A percentile compares a stretch with the other conserved stretches of the same genome.
Conservation (phyloP, 1,139 yeast species). For the Magnusiomyces ingens region DNA sequence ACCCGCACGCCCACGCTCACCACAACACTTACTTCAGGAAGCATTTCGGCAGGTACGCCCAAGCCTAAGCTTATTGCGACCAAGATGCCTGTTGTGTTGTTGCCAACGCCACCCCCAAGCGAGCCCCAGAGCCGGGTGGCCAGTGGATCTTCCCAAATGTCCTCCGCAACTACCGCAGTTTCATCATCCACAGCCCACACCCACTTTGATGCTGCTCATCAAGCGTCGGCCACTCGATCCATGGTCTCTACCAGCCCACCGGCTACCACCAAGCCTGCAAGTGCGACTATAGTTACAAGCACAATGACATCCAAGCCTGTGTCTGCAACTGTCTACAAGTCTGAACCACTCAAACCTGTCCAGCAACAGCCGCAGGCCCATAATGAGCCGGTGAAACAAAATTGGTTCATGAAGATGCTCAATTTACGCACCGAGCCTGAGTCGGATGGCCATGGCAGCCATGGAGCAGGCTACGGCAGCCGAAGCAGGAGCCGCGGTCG, state of each 20-base stretch:
- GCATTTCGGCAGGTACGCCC: no score
- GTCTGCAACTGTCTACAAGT: neutral
- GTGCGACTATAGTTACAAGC: neutral
- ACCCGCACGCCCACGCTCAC: no score
- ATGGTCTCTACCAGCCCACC: neutral
- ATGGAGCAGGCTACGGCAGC: neutral
- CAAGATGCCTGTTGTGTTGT: neutral
- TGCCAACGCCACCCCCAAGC: neutral
- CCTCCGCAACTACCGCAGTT: neutral
- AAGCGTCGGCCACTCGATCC: neutral
- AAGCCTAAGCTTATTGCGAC: no score
- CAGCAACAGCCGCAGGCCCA: neutral
- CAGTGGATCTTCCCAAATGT: slow-evolving; percentile 5
- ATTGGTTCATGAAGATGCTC: slow-evolving; percentile 37
- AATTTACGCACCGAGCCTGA: slow-evolving; percentile 2
- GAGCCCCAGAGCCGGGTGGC: slow-evolving; percentile 1
- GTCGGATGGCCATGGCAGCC: no score
- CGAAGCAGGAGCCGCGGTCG: no score
- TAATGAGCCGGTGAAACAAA: slow-evolving; percentile 22
- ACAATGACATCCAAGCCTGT: neutral
- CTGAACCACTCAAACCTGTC: neutral
- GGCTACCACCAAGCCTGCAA: no score
- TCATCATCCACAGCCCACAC: neutral
- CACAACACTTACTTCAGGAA: no score
- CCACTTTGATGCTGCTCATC: neutral